Conservation (phyloP, 192 early-diverging fungal species). For the Lobulomyces angularis region DNA sequence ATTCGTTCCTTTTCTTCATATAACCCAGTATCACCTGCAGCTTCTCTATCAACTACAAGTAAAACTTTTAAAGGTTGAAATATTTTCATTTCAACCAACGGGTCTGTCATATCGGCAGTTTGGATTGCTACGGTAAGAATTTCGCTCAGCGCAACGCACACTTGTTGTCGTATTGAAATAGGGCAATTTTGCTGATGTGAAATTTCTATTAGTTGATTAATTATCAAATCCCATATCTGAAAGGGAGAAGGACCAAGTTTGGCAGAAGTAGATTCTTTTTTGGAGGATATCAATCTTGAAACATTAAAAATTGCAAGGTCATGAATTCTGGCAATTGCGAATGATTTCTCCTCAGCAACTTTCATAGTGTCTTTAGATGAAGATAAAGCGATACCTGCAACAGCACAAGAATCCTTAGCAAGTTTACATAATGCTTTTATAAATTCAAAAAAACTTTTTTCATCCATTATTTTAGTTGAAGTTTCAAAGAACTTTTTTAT, state of each 20-base stretch:
- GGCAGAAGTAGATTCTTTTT: too few species aligned
- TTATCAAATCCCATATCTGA: slow-evolving; percentile 47
- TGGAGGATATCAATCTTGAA: slow-evolving; percentile 23
- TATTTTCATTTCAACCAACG: slow-evolving; percentile 40
- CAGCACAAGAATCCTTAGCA: slow-evolving; percentile 23
- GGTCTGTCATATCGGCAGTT: slow-evolving; percentile 31
- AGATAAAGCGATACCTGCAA: slow-evolving; percentile 28
- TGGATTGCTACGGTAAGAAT: slow-evolving; percentile 60
- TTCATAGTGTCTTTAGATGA: slow-evolving; percentile 28
- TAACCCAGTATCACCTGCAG: slow-evolving; percentile 4
- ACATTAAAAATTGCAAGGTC: slow-evolving; percentile 47
- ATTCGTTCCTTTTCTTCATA: slow-evolving; percentile 1
- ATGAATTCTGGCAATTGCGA: slow-evolving; percentile 62
- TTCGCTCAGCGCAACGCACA: slow-evolving; percentile 63
- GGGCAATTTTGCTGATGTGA: slow-evolving; percentile 46
- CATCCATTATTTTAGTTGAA: slow-evolving; percentile 41
- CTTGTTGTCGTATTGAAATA: slow-evolving; percentile 56
- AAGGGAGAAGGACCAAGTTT: slow-evolving; percentile 24
- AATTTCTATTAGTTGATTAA: slow-evolving; percentile 61
- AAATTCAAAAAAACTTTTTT: slow-evolving; percentile 50
- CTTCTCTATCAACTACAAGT: slow-evolving; percentile 46
- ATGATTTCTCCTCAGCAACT: slow-evolving; percentile 58
- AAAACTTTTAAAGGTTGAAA: slow-evolving; percentile 57
- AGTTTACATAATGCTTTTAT: slow-evolving; percentile 53
- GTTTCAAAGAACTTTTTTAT: slow-evolving; percentile 62